Evolutionary conservation across 2,329 filamentous ascomycete genomes (phyloP).

Genomic region (Penicillium sp.): DNA sequence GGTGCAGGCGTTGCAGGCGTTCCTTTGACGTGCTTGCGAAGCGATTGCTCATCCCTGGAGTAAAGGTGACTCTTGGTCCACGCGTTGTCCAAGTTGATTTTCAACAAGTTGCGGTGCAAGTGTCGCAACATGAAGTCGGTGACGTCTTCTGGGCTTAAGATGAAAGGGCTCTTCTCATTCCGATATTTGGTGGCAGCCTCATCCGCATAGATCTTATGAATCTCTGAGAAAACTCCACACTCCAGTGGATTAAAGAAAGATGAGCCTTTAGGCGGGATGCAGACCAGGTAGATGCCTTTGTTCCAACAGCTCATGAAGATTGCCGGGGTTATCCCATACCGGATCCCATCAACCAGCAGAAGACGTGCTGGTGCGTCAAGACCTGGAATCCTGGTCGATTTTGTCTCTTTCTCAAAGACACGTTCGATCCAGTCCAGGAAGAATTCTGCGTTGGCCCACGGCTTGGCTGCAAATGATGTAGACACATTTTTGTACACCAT

Average conservation of each 20-base stretch:
- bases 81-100: not conserved
- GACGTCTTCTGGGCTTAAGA: not conserved
- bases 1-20: not conserved
- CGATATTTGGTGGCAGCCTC: not conserved
- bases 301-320: slow-evolving; percentile 1
- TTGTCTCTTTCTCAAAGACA: not conserved
- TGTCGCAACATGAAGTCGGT: not conserved
- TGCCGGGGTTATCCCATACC: not conserved
- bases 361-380: not conserved
- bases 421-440: not conserved
- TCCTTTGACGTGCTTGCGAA: not conserved
- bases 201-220: not conserved
- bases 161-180: not conserved
- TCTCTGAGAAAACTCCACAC: not conserved
- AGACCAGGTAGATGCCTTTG: not conserved
- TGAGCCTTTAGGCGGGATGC: not conserved
- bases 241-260: not conserved
- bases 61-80: not conserved
- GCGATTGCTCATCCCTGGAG: not conserved
- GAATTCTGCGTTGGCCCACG: not conserved
- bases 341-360: not conserved
- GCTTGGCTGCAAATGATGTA: not conserved
- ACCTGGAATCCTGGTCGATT: not conserved
- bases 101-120: not conserved
- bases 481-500: not conserved